Conservation (phyloP, 495 filamentous ascomycete species). For the Penicillium angulare region DNA sequence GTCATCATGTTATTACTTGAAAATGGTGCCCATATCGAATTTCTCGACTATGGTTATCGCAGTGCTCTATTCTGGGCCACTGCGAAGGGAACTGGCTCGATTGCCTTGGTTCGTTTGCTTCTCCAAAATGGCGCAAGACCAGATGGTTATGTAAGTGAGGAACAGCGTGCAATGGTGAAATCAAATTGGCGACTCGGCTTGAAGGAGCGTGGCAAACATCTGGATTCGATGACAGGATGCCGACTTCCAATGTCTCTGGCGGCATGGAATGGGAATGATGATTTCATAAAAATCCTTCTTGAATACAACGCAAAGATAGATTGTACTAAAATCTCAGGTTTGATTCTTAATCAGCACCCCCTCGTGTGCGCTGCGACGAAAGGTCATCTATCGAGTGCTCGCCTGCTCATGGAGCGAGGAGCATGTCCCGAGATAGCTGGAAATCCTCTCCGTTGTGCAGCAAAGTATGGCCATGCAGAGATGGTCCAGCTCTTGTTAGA, state of each 20-base stretch:
- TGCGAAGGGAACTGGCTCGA: not conserved
- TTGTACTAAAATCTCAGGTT: not conserved
- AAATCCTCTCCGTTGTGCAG: not conserved
- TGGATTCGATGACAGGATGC: not conserved
- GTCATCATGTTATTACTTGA: not conserved
- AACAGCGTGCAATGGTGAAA: not conserved
- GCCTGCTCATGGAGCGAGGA: not conserved
- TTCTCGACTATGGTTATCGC: not conserved
- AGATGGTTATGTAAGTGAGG: not conserved
- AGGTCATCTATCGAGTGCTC: not conserved
- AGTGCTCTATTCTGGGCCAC: slow-evolving; percentile 1
- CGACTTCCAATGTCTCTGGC: not conserved
- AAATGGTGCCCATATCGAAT: not conserved
- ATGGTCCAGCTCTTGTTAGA: not conserved
- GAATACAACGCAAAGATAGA: slow-evolving; percentile 1
- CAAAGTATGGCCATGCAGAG: not conserved
- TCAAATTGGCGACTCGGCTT: not conserved
- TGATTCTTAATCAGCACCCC: not conserved
- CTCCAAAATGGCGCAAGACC: not conserved
- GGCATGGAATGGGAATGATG: not conserved
- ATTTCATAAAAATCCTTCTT: not conserved
- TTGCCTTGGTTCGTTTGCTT: not conserved
- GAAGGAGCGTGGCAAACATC: not conserved
- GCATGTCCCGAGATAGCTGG: not conserved
- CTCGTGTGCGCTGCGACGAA: not conserved